Evolutionary conservation across 2,329 filamentous ascomycete genomes (phyloP).

Genomic region (Ilyonectria robusta): DNA sequence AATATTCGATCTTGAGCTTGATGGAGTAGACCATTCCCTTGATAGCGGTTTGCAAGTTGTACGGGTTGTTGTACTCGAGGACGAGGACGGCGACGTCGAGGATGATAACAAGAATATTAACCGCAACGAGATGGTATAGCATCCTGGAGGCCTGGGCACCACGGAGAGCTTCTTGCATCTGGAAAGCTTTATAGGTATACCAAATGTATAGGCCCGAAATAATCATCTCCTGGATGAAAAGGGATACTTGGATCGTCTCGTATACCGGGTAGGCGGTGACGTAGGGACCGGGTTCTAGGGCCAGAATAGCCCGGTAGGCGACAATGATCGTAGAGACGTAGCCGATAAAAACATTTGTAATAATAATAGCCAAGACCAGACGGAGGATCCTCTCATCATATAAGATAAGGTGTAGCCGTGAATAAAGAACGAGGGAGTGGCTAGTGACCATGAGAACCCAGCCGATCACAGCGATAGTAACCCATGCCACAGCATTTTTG

Average conservation of each 20-base stretch:
- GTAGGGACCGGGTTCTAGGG: constrained; percentile 36
- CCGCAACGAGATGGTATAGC: neutral
- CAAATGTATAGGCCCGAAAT: constrained; percentile 68
- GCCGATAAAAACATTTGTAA: constrained; percentile 65
- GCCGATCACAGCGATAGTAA: constrained; percentile 40
- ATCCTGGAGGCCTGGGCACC: neutral
- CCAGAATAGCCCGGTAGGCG: constrained; percentile 64
- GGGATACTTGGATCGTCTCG: constrained; percentile 69
- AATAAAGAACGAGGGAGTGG: constrained; percentile 73
- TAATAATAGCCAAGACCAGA: constrained; percentile 69
- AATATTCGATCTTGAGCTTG: constrained; percentile 57
- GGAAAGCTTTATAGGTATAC: constrained; percentile 60
- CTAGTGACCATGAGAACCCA: constrained; percentile 69
- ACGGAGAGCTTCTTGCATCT: constrained; percentile 27
- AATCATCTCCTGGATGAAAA: constrained; percentile 68
- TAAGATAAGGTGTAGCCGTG: constrained; percentile 71
- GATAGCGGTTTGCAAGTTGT: constrained; percentile 53
- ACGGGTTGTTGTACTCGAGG: constrained; percentile 54
- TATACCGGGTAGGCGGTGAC: constrained; percentile 57
- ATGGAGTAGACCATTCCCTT: constrained; percentile 55
- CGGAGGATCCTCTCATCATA: constrained; percentile 64
- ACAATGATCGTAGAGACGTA: constrained; percentile 69
- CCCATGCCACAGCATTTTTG: constrained; percentile 32
- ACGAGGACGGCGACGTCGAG: constrained; percentile 59
- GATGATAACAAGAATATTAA: constrained; percentile 58